phyloP scores from a whole-genome alignment of 2,329 filamentous ascomycete species.

The Ceratocystis eucalypticola region DNA sequence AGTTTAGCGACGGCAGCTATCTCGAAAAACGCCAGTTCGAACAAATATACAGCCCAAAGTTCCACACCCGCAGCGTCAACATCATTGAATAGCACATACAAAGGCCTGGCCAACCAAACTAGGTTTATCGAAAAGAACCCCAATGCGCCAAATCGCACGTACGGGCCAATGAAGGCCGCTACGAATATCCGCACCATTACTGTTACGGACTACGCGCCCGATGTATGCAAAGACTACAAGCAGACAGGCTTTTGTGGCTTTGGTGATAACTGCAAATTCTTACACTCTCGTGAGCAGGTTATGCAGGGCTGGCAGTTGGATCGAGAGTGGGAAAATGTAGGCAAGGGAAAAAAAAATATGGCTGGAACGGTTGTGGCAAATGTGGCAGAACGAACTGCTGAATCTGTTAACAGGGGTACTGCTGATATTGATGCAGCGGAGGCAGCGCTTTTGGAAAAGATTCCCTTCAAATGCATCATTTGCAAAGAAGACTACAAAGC shows the following conservation, averaged over 20 bases:
- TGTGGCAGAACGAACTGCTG: slow-evolving; percentile 34
- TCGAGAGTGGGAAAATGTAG: slow-evolving; percentile 78
- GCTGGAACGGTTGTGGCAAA: slow-evolving; percentile 49
- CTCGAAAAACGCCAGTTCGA: neutral
- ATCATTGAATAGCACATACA: slow-evolving; percentile 48
- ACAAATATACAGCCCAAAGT: neutral
- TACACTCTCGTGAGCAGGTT: slow-evolving; percentile 64
- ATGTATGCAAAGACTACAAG: slow-evolving; percentile 93
- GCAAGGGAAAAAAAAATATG: slow-evolving; percentile 53
- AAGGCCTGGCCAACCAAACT: slow-evolving; percentile 56
- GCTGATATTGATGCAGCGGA: slow-evolving; percentile 37
- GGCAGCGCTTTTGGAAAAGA: slow-evolving; percentile 61
- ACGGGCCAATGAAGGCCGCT: slow-evolving; percentile 78
- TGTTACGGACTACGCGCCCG: slow-evolving; percentile 77
- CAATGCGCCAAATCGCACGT: slow-evolving; percentile 51
- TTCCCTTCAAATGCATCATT: slow-evolving; percentile 81
- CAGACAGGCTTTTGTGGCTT: slow-evolving; percentile 55
- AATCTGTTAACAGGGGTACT: slow-evolving; percentile 27
- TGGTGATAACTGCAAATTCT: slow-evolving; percentile 66
- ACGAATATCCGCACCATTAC: slow-evolving; percentile 87
- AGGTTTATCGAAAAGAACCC: slow-evolving; percentile 72
- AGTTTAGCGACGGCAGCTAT: slow-evolving; percentile 34
- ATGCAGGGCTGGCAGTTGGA: slow-evolving; percentile 95
- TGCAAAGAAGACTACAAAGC: slow-evolving; percentile 66
- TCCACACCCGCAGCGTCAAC: slow-evolving; percentile 28